Evolutionary conservation across 768 basidiomycete species (phyloP), one percentile per base, ranked within the genome.

Genomic region (Pleurotus tuber-regium): DNA sequence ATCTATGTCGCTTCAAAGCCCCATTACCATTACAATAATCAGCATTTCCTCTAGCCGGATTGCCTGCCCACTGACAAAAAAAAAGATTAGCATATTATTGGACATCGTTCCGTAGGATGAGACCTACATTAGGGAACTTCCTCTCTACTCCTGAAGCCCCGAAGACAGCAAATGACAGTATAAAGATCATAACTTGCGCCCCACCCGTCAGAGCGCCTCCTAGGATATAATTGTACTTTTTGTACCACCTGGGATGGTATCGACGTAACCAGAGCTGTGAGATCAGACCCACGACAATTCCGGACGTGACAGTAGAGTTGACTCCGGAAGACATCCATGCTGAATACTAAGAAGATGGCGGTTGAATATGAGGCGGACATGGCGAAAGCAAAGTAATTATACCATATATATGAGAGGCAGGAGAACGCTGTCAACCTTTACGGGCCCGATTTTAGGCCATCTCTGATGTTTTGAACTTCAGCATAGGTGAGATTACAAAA

Each of bases 181-280:
- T 69, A 59, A 83, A 82, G 23, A 80, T 73, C 78, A 84, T 82
- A 42, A 82, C 73, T 60, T 85, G 83, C 14, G 80, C 78, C 9
- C 84, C 83, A 19, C 83, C 83, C 56, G 84, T 82, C 26, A 84
- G 66, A 4, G 79, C 86, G 26, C 84, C 87, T 26, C 82, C 82
- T 4, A 87, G 64, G 29, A 84, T 78, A 59, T 83, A 85, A 60
- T 86, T 84, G 63, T 83, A 83, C 57, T 72, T 73, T 59, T 77
- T 76, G 66, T 84, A 88, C 84, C 84, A 88, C 11, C 76, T 74
- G 2, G 86, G 81, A 51, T 82, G 70, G 54, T 77, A 75, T 33
- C 65, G 72, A 26, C 84, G 68, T 23, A 85, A 56, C 79, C 79
- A 86, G 26, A 78, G 61, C 49, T 87, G 85, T 1, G 85, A 84